Evolutionary conservation across 2,329 filamentous ascomycete genomes (phyloP).

Genomic region (Aspergillus sp.): DNA sequence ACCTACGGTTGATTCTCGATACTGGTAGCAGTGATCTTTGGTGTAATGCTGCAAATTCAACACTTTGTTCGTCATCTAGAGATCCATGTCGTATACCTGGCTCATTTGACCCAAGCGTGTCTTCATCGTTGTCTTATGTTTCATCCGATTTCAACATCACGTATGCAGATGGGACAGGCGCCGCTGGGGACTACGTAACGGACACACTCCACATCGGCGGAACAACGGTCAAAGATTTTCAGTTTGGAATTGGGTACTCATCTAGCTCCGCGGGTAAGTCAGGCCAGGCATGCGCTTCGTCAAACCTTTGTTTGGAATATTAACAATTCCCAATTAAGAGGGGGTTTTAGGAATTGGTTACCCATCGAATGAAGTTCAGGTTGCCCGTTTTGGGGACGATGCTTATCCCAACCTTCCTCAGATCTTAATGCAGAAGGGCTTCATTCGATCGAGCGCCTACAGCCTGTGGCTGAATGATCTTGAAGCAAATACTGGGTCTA

Average conservation of each 20-base stretch:
- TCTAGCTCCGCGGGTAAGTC: constrained; percentile 50
- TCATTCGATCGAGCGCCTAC: constrained; percentile 67
- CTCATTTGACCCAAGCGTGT: constrained; percentile 57
- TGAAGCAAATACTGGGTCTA: constrained; percentile 62
- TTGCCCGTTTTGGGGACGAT: constrained; percentile 51
- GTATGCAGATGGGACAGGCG: constrained; percentile 79
- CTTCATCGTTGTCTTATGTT: constrained; percentile 73
- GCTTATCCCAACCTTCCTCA: constrained; percentile 70
- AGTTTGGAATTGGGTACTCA: constrained; percentile 60
- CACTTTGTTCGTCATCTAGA: constrained; percentile 43
- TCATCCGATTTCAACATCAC: constrained; percentile 80
- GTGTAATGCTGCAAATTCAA: constrained; percentile 55
- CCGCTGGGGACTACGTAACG: constrained; percentile 74
- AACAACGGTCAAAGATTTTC: constrained; percentile 50
- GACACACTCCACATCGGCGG: constrained; percentile 65
- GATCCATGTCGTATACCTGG: constrained; percentile 50
- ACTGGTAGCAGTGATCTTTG: constrained; percentile 65
- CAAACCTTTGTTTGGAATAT: neutral
- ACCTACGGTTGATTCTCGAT: constrained; percentile 58
- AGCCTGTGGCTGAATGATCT: constrained; percentile 76
- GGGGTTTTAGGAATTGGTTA: constrained; percentile 89
- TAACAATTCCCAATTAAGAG: constrained; percentile 42
- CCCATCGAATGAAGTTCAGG: constrained; percentile 64
- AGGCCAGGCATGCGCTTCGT: neutral
- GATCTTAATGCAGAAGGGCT: constrained; percentile 59